Evolutionary conservation across 73 alveolate species (phyloP), one percentile per base, ranked within the genome.

Genomic region (Stentor roeselii): DNA sequence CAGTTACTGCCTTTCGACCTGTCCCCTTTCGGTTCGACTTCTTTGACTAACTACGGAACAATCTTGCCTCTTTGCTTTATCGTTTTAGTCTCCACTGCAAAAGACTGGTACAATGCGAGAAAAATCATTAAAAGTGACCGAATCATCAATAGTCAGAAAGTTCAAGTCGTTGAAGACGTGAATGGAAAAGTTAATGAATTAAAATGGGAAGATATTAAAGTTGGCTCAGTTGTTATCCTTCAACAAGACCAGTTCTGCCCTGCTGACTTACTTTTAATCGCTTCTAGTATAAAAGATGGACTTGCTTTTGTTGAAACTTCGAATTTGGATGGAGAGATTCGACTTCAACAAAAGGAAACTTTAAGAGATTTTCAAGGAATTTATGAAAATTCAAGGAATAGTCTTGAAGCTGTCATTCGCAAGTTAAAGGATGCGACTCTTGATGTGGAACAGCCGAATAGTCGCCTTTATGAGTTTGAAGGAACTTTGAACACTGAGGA

Each of bases 291-390:
- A 76, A 82, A 88, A 78, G 89, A 82, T 76, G 97, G 97, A 32
- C 82, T 82, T 42, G 92, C 96, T 82, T 96, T 76, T 75, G 95
- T 98, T 6, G 99, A 98, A 83, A 97, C 99, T 0, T 97, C 96
- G 86, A 95, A 92, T 85, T 86, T 98, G 67, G 99, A 98, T 89
- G 99, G 99, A 59, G 99, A 98, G 88, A 97, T 99, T 38, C 96
- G 94, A 83, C 83, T 97, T 60, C 97, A 98, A 92, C 90, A 87
- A 76, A 95, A 95, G 78, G 91, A 88, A 14, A 86, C 97, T 11
- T 87, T 88, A 21, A 89, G 86, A 77, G 90, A 89, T 36, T 75
- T 34, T 59, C 91, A 35, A n/a, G 37, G 14, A 27, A 67, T 67
- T n/a, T 67, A 27, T 67, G 37, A n/a, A 67, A 34, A 34, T n/a